Base-by-base conservation (phyloP, 176 grass and related monocot species). In the Lolium perenne region DNA sequence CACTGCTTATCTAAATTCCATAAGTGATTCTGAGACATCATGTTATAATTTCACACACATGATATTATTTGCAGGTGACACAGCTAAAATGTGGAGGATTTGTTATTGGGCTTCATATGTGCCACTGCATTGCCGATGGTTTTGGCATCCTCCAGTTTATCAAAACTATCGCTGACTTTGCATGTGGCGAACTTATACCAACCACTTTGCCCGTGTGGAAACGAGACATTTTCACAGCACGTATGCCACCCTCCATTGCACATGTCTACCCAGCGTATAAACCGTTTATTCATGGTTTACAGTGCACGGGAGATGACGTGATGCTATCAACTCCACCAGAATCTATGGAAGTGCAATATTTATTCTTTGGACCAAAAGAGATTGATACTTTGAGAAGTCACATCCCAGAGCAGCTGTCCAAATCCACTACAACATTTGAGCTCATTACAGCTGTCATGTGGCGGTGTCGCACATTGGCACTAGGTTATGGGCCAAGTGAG, bases 131-230 rank as follows among this genome's bases (percentile, higher is more conserved):
- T 1, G 71, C 71, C 14, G 71, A 74, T 49, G 71, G 71, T 9
- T 74, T 74, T 25, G 71, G 71, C 7, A 74, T 74, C n/a, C 71
- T 74, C n/a, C 71, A 74, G 14, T 74, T 74, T 48, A 74, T 74
- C 71, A 49, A 74, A 25, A 15, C 71, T 49, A 74, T 74, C 14
- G 45, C 71, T 22, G 71, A 49, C 43, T 74, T 74, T 49, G 71
- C 41, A 49, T 25, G 71, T 8, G 71, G 71, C 25, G 71, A 74
- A 48, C 45, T 74, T 49, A 23, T 74, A n/a, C 71, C 71, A 15
- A 49, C 71, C 45, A 74, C 71, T 49, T 74, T 74, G n/a, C 71
- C 71, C 0, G 20, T 49, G n/a, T 74, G 71, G 71, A 74, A 74
- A 74, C 22, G 71, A 25, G 71, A 74, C 22, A 25, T 74, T n/a